Evolutionary conservation across 2,329 filamentous ascomycete genomes (phyloP).

Genomic region (Stagonosporopsis tanaceti): DNA sequence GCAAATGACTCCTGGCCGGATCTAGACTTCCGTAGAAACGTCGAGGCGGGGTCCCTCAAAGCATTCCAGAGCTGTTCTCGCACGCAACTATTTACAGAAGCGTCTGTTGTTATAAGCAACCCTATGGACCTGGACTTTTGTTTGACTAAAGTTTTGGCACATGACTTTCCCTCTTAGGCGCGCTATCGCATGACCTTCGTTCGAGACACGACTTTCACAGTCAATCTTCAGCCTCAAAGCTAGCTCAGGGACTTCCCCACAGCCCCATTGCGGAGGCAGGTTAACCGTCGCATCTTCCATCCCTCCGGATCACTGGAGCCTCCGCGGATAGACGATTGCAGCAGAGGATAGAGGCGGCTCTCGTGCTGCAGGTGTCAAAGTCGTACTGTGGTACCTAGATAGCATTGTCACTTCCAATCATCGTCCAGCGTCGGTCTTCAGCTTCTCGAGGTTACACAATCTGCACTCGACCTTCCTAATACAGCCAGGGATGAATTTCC

Average conservation of each 20-base stretch:
- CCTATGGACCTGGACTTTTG: slow-evolving; percentile 2
- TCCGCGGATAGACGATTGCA: slow-evolving; percentile 16
- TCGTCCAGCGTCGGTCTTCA: not conserved
- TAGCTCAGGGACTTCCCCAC: slow-evolving; percentile 19
- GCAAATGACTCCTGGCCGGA: slow-evolving; percentile 8
- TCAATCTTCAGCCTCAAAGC: slow-evolving; percentile 6
- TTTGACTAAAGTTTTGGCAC: slow-evolving; percentile 12
- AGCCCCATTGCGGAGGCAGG: slow-evolving; percentile 20
- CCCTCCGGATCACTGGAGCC: not conserved
- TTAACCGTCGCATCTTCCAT: slow-evolving; percentile 16
- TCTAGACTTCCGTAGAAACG: slow-evolving; percentile 13
- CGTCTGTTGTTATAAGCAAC: slow-evolving; percentile 3
- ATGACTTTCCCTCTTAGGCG: not conserved
- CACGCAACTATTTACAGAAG: slow-evolving; percentile 6
- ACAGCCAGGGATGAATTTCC: slow-evolving; percentile 1
- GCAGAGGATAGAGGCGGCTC: slow-evolving; percentile 7
- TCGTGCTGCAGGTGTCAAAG: not conserved
- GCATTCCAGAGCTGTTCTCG: slow-evolving; percentile 5
- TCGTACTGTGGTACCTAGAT: not conserved
- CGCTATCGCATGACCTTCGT: slow-evolving; percentile 5
- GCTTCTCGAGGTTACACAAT: slow-evolving; percentile 3
- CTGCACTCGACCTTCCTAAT: slow-evolving; percentile 9
- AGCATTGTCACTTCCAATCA: not conserved
- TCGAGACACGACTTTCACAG: slow-evolving; percentile 10
- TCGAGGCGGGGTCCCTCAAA: slow-evolving; percentile 4